A percentile compares a stretch with the other conserved stretches of the same genome.
Evolutionary conservation across 2,329 filamentous ascomycete genomes (phyloP).

Genomic region (Ophidiomyces ophidiicola): DNA sequence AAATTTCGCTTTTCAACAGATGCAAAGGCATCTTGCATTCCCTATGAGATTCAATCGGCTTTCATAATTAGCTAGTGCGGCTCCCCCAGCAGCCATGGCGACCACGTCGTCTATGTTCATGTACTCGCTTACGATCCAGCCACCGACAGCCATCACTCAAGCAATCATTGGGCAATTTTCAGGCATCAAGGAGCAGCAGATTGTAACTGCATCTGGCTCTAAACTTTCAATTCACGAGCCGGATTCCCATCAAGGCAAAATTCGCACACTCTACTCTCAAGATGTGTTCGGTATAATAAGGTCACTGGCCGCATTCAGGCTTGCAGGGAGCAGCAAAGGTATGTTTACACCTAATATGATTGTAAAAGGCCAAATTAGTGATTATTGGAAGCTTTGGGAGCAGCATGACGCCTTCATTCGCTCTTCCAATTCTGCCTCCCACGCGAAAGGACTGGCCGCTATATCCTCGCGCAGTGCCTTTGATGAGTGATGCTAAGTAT

Average conservation of each 20-base stretch:
- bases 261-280: conserved; percentile 75
- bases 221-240: conserved; percentile 78
- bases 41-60: conserved; percentile 2
- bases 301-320: conserved; percentile 72
- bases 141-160: conserved; percentile 76
- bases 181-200: conserved; percentile 94
- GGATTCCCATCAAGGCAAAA: conserved; percentile 71
- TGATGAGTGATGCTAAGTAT: conserved; percentile 33
- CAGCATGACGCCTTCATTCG: conserved; percentile 35
- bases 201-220: conserved; percentile 84
- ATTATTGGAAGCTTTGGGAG: conserved; percentile 50
- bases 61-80: conserved; percentile 7
- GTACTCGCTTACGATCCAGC: conserved; percentile 92
- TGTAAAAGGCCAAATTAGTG: conserved; percentile 51
- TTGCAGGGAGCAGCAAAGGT: conserved; percentile 95
- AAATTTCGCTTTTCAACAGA: background rate
- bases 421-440: conserved; percentile 9
- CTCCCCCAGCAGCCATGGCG: conserved; percentile 55
- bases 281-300: conserved; percentile 95
- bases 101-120: conserved; percentile 98
- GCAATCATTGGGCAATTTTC: conserved; percentile 91
- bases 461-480: conserved; percentile 11
- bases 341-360: conserved; percentile 33
- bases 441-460: conserved; percentile 12
- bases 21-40: background rate